These are phyloP conservation scores for Lycium barbarum DNA, from an alignment of 257 asterid species.

Conservation along the genomic window DNA sequence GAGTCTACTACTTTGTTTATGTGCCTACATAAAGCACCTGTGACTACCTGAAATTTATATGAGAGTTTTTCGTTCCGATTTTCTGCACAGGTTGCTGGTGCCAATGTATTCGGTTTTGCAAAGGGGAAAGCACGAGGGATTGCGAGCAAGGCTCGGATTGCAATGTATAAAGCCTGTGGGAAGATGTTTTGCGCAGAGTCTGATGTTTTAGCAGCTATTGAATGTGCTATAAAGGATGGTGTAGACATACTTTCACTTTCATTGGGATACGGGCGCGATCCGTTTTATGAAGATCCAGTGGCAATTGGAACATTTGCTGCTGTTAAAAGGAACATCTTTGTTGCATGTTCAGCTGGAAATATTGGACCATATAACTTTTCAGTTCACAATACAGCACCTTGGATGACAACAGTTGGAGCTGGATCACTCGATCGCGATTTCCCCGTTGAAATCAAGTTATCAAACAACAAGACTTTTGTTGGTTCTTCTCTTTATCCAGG, in stretches of 20 bases:
- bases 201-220: slow-evolving; percentile 28
- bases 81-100: background rate
- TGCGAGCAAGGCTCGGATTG: slow-evolving; percentile 24
- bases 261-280: background rate
- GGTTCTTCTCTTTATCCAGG: slow-evolving; percentile 26
- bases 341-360: slow-evolving; percentile 28
- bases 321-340: slow-evolving; percentile 22
- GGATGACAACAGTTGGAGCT: slow-evolving; percentile 32
- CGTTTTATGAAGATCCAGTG: slow-evolving; percentile 13
- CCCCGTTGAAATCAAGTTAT: background rate
- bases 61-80: no score
- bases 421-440: slow-evolving; percentile 30
- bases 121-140: slow-evolving; percentile 32
- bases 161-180: slow-evolving; percentile 28
- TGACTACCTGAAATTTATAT: no score
- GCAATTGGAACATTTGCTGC: slow-evolving; percentile 30
- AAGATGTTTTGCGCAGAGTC: background rate
- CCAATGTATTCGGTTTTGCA: slow-evolving; percentile 25
- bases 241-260: slow-evolving; percentile 28
- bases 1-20: no score
- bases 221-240: slow-evolving; percentile 30
- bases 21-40: no score
- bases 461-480: background rate
- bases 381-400: slow-evolving; percentile 25
- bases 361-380: slow-evolving; percentile 10